Evolutionary conservation across 306 rosid species (phyloP).

Genomic region (Rubus parviflorus): DNA sequence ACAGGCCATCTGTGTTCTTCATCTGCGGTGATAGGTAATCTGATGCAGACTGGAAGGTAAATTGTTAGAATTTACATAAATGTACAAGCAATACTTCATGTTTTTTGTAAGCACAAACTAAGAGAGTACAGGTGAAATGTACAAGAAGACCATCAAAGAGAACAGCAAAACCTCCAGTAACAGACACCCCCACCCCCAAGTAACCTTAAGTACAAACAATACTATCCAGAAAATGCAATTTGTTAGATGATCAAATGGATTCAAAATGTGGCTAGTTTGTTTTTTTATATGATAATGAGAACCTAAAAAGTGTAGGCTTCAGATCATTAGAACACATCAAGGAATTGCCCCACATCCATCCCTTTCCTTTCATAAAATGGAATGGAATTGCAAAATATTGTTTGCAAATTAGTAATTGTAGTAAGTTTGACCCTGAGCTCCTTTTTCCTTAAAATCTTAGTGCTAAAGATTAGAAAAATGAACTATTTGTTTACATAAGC

Average conservation of each 20-base stretch:
- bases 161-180: not conserved
- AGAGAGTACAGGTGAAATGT: not conserved
- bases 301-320: not conserved
- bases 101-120: not conserved
- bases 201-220: not conserved
- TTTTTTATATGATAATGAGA: not conserved
- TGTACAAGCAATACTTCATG: slow-evolving; percentile 7
- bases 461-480: not conserved
- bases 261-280: not conserved
- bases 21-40: slow-evolving; percentile 75
- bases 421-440: not conserved
- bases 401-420: not conserved
- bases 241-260: not conserved
- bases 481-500: not conserved
- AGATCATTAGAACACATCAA: not conserved
- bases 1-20: slow-evolving; percentile 69
- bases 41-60: slow-evolving; percentile 62
- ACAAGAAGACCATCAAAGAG: not conserved
- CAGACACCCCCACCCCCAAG: not conserved
- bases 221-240: not conserved
- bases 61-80: slow-evolving; percentile 29
- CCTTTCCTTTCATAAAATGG: not conserved
- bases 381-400: not conserved
- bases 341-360: not conserved
- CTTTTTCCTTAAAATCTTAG: not conserved